Evolutionary conservation across 495 filamentous ascomycete species (phyloP).

Genomic region (Aspergillus ostianus): DNA sequence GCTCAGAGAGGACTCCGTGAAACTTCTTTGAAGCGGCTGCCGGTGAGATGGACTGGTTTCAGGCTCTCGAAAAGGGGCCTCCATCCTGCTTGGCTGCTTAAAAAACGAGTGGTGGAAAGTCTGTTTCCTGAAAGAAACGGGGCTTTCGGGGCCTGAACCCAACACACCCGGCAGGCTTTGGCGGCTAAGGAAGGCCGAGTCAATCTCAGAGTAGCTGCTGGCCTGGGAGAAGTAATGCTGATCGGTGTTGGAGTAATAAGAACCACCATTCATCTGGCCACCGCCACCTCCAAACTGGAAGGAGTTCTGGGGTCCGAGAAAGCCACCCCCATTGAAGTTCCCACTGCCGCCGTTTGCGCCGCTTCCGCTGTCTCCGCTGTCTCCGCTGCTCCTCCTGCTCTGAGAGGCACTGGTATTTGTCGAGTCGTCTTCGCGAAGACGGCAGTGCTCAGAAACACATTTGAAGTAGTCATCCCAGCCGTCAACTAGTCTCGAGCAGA

Average conservation of each 20-base stretch:
- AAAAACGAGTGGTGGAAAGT: background rate
- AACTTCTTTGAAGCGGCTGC: background rate
- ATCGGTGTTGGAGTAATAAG: background rate
- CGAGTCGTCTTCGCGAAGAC: background rate
- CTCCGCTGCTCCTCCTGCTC: constrained; percentile 8
- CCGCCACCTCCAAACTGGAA: background rate
- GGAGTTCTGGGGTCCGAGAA: background rate
- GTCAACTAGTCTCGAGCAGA: background rate
- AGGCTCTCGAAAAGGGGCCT: background rate
- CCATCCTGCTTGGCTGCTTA: background rate
- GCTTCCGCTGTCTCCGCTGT: constrained; percentile 2
- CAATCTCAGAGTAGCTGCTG: background rate
- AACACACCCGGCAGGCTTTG: background rate
- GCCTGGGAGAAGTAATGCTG: background rate
- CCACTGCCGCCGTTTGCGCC: background rate
- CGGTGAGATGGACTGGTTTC: background rate
- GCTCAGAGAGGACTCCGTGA: background rate
- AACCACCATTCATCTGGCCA: background rate
- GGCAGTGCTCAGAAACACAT: constrained; percentile 11
- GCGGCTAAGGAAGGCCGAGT: too few species aligned
- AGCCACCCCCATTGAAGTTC: background rate
- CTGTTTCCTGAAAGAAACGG: background rate
- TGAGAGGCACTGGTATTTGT: constrained; percentile 1
- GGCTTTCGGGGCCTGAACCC: background rate
- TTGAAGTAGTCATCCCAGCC: constrained; percentile 12